These are phyloP conservation scores for Morella rubra DNA, from an alignment of 306 rosid species.

Conservation along the genomic window DNA sequence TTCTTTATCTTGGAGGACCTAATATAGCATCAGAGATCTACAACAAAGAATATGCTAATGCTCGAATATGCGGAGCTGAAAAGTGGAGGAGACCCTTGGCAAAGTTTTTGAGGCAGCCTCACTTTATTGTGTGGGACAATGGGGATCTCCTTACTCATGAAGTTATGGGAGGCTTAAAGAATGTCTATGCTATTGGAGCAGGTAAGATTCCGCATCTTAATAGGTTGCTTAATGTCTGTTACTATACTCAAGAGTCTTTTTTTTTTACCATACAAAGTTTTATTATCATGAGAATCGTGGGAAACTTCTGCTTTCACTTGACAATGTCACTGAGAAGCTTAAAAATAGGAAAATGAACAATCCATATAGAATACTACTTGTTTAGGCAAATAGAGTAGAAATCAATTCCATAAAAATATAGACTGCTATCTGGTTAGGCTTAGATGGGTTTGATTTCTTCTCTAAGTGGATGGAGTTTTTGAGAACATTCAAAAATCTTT, in stretches of 20 bases:
- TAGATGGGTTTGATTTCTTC: not conserved
- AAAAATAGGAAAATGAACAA: not conserved
- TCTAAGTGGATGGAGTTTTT: not conserved
- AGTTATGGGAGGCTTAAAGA: constrained; percentile 97
- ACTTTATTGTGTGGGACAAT: constrained; percentile 93
- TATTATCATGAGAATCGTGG: not conserved
- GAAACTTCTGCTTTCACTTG: not conserved
- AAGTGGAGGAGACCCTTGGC: constrained; percentile 95
- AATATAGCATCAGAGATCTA: constrained; percentile 93
- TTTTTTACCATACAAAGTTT: not conserved
- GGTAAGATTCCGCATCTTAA: constrained; percentile 50
- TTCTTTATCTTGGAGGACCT: constrained; percentile 95
- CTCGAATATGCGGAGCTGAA: constrained; percentile 91
- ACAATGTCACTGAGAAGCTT: not conserved
- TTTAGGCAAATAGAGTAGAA: no score
- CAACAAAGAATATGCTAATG: constrained; percentile 95
- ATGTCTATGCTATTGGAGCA: constrained; percentile 97
- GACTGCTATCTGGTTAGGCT: no score
- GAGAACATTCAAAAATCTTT: not conserved
- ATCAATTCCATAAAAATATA: no score
- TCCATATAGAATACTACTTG: no score
- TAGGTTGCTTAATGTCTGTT: not conserved
- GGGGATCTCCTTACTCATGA: constrained; percentile 96
- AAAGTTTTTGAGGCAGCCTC: constrained; percentile 85
- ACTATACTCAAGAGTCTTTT: not conserved